Evolutionary conservation across 1,139 yeast species (phyloP), one percentile per base, ranked within the genome.

Genomic region (Candida sanyaensis): DNA sequence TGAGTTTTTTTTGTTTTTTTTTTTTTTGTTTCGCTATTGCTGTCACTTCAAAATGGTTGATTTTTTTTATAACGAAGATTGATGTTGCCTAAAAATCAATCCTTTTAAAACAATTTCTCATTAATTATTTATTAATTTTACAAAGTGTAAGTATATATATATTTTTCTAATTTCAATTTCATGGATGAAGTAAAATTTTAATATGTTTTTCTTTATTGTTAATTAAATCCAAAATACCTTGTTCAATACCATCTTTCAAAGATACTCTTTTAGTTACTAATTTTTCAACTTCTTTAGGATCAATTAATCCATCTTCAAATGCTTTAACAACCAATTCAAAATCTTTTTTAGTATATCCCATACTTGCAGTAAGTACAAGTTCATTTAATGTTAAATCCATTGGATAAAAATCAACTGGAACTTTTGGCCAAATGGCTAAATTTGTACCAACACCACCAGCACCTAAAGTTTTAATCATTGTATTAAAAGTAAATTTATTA

Each of bases 391-490:
- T 73, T 17, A 71, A 56, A 45, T 64, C 65, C 77, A 73, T 72
- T 26, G 75, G 76, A 38, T 61, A 65, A 48, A 61, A 68, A 26
- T 64, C 62, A 21, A 70, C 59, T n/a, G 68, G 65, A 31, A 62
- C 60, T 48, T 69, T 65, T 26, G 74, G 70, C 83, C 84, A 80
- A 36, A 78, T 75, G 40, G 89, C 89, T 37, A 84, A 76, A 58
- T 84, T 84, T 41, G 84, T 81, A 5, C 86, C 86, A 11, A 71
- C 69, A 41, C 89, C 89, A 47, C 78, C 74, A n/a, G 82, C 78
- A 41, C 79, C 72, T 33, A 83, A 63, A 13, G 83, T 76, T 43
- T 72, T 73, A 26, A 84, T 61, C 2, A 83, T 73, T 1, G 84
- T 68, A 33, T 72, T 69, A 54, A 80, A 78, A 3, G 88, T 83